These are phyloP conservation scores for Pichia californica DNA, from an alignment of 805 yeast species.

Conservation along the genomic window DNA sequence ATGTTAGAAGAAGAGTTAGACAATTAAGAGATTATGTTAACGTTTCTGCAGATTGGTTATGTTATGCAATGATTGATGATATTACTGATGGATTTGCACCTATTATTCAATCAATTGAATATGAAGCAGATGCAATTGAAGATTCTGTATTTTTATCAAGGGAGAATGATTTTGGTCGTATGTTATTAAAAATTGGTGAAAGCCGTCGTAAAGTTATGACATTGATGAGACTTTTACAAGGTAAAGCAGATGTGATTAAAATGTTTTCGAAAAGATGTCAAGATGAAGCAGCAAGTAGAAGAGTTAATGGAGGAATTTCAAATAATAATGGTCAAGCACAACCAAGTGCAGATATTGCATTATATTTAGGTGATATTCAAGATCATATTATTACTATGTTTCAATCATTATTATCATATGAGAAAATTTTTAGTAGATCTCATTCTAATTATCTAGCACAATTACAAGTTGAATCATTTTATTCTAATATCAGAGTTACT, in stretches of 20 bases:
- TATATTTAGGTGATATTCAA: constrained; percentile 91
- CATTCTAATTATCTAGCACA: constrained; percentile 92
- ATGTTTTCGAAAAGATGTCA: constrained; percentile 95
- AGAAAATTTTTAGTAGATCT: constrained; percentile 85
- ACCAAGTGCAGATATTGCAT: constrained; percentile 87
- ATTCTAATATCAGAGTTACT: constrained; percentile 78
- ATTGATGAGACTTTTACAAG: constrained; percentile 77
- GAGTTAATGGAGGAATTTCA: constrained; percentile 8
- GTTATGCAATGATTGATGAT: constrained; percentile 78
- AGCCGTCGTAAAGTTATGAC: constrained; percentile 91
- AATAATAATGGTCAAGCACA: constrained; percentile 31
- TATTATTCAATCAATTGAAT: constrained; percentile 67
- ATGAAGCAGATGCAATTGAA: constrained; percentile 78
- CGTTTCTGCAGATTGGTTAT: constrained; percentile 76
- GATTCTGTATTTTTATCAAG: constrained; percentile 79
- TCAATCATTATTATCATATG: constrained; percentile 83
- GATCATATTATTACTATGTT: constrained; percentile 96
- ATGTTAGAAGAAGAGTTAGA: constrained; percentile 76
- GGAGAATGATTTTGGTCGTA: constrained; percentile 63
- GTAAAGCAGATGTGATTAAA: constrained; percentile 93
- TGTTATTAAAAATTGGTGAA: constrained; percentile 82
- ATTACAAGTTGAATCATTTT: constrained; percentile 85
- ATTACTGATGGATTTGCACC: constrained; percentile 83
- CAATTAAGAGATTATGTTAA: constrained; percentile 72
- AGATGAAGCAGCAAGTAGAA: constrained; percentile 43